Evolutionary conservation across 352 stramenopile genomes (phyloP).

Genomic region (Phytopythium aichiense): DNA sequence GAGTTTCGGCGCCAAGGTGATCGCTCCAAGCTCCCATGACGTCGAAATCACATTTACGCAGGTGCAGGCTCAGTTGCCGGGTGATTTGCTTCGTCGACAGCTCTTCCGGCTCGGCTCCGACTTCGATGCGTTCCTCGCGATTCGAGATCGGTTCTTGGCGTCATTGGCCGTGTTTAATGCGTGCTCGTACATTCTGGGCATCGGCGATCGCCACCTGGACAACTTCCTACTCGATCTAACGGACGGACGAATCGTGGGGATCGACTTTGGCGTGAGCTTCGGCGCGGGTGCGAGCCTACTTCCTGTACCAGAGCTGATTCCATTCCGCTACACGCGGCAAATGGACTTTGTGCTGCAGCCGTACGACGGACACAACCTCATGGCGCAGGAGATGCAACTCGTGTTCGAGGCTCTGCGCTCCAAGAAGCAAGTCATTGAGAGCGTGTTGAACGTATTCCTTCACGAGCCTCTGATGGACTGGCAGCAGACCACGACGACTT

Average conservation of each 20-base stretch:
- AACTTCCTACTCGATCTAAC: constrained; percentile 87
- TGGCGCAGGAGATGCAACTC: constrained; percentile 80
- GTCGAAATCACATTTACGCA: constrained; percentile 47
- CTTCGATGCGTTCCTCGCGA: constrained; percentile 78
- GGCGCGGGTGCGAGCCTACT: constrained; percentile 77
- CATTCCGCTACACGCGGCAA: constrained; percentile 86
- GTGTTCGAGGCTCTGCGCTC: constrained; percentile 81
- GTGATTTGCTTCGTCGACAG: constrained; percentile 71
- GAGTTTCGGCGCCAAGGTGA: constrained; percentile 70
- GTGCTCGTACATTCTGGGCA: constrained; percentile 87
- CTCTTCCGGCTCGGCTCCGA: constrained; percentile 63
- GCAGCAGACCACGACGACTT: constrained; percentile 65
- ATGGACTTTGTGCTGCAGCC: constrained; percentile 69
- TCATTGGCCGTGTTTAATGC: constrained; percentile 84
- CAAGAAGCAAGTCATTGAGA: constrained; percentile 80
- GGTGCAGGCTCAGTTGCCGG: constrained; percentile 66
- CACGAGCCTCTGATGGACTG: constrained; percentile 91
- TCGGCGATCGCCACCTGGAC: constrained; percentile 90
- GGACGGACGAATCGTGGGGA: constrained; percentile 79
- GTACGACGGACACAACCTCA: constrained; percentile 58
- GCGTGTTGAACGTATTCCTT: constrained; percentile 90
- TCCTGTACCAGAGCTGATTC: constrained; percentile 87
- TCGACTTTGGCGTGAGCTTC: constrained; percentile 93
- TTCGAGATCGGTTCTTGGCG: constrained; percentile 81
- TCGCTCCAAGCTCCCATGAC: constrained; percentile 39